A percentile compares a stretch with the other conserved stretches of the same genome.
These are phyloP conservation scores for Aspergillus pseudoterreus DNA, from an alignment of 2,329 filamentous ascomycete genomes.

Conservation along the genomic window DNA sequence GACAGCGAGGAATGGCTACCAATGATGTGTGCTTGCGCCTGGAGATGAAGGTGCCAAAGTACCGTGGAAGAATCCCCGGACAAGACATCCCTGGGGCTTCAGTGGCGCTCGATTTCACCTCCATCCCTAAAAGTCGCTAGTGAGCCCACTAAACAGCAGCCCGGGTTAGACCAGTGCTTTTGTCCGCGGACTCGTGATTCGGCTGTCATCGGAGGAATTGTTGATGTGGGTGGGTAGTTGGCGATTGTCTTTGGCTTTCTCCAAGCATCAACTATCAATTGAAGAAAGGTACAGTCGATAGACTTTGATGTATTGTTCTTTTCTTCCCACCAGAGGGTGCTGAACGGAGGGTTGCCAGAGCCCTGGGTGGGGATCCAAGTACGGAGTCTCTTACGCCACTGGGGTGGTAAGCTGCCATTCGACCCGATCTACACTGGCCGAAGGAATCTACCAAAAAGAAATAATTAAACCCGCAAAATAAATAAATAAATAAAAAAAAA, in stretches of 20 bases:
- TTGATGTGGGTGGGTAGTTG: too few relatives aligned
- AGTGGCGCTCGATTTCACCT: slow-evolving; percentile 12
- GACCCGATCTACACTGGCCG: background rate
- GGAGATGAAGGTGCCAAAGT: background rate
- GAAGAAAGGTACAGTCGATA: background rate
- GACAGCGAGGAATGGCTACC: background rate
- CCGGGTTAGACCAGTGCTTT: background rate
- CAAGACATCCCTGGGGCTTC: slow-evolving; percentile 6
- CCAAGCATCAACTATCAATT: too few relatives aligned
- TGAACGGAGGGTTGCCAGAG: background rate
- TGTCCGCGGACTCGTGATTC: background rate
- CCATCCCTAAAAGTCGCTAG: slow-evolving; percentile 7
- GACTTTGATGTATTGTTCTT: background rate
- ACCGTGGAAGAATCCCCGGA: slow-evolving; percentile 1
- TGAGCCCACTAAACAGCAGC: background rate
- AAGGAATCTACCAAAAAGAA: background rate
- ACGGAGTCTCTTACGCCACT: background rate
- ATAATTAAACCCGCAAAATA: background rate
- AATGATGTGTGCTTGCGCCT: background rate
- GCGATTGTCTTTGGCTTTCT: too few relatives aligned
- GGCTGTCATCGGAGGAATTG: too few relatives aligned
- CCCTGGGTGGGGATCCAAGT: slow-evolving; percentile 1
- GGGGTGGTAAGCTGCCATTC: slow-evolving; percentile 4
- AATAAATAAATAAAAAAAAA: slow-evolving; percentile 1
- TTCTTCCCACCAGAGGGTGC: background rate